Base-by-base conservation (phyloP, 371 early-diverging fungal genomes). In the Syncephalastrum racemosum region DNA sequence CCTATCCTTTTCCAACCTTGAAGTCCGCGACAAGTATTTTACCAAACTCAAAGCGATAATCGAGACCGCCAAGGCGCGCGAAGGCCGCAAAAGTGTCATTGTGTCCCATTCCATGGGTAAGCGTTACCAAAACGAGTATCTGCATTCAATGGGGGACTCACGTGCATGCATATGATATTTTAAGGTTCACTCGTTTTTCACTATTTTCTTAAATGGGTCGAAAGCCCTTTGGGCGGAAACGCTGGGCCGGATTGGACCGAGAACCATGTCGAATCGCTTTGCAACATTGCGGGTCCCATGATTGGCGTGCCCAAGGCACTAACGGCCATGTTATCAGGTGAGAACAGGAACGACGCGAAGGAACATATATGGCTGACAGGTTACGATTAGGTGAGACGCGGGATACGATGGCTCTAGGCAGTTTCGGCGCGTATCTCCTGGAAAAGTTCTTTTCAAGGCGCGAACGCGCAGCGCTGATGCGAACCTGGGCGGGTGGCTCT, bases 121-220 rank as follows among this genome's bases (percentile, higher is more conserved):
- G 54, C 23, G 27, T 14, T n/a, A 27, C 25, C 14, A 23, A n/a
- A 50, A 31, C 36, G 12, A 10, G 36, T 12, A 31, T 10, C 36
- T 31, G 36, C 36, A 31, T 31, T 10, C 6, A 2, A 31, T 31
- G 23, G 16, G 13, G 1, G 7, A 36, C 22, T 25, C 36, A 55
- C 46, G 48, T 18, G 39, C 18, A 13, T 22, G 14, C 15, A 47
- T 20, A 19, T 47, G 19, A 36, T n/a, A 19, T 53, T 48, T 31
- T 42, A 76, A 89, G 96, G 97, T 5, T 69, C 83, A 2, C 70
- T 75, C 25, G 81, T 96, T 8, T 73, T 88, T 47, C 84, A 84
- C 40, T 93, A 96, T 68, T 97, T 98, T 68, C 78, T 97, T 56
- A 89, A 91, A 49, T 98, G 97, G 97, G 95, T 90, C 1, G 89